Conservation (phyloP, 164 flowering plant genomes). For the Chimonanthus praecox region DNA sequence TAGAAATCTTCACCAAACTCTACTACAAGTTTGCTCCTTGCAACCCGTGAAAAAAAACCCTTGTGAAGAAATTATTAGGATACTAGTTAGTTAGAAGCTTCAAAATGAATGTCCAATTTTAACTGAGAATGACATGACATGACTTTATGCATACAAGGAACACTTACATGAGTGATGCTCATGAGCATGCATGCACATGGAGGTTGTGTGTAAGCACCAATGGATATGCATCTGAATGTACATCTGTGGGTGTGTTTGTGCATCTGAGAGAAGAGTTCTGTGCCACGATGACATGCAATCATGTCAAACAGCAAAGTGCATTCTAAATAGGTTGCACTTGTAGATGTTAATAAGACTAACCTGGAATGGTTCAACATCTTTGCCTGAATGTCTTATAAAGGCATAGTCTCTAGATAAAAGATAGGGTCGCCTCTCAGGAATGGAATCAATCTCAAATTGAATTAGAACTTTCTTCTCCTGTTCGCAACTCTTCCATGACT, state of each 20-base stretch:
- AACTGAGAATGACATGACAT: background rate
- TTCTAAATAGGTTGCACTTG: background rate
- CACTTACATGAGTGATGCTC: too few species aligned
- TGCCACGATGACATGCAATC: background rate
- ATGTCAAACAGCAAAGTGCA: background rate
- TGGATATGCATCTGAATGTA: too few species aligned
- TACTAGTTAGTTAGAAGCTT: background rate
- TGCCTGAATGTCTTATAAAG: conserved; percentile 19
- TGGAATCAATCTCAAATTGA: conserved; percentile 25
- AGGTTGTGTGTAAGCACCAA: too few species aligned
- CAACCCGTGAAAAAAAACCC: conserved; percentile 30
- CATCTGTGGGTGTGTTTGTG: background rate
- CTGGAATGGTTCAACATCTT: conserved; percentile 20
- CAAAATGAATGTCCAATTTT: too few species aligned
- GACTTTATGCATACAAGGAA: background rate
- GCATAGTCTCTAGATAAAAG: conserved; percentile 42
- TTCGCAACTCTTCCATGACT: background rate
- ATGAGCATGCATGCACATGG: too few species aligned
- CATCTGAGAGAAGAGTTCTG: background rate
- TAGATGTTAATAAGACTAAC: conserved; percentile 14
- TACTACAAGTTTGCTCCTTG: conserved; percentile 18
- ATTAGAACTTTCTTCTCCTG: conserved; percentile 23
- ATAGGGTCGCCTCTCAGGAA: conserved; percentile 33
- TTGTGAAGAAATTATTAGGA: conserved; percentile 7
- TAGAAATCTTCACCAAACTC: conserved; percentile 39